phyloP scores from a whole-genome alignment of 2,329 filamentous ascomycete species.

The Trichophyton mentagrophytes region DNA sequence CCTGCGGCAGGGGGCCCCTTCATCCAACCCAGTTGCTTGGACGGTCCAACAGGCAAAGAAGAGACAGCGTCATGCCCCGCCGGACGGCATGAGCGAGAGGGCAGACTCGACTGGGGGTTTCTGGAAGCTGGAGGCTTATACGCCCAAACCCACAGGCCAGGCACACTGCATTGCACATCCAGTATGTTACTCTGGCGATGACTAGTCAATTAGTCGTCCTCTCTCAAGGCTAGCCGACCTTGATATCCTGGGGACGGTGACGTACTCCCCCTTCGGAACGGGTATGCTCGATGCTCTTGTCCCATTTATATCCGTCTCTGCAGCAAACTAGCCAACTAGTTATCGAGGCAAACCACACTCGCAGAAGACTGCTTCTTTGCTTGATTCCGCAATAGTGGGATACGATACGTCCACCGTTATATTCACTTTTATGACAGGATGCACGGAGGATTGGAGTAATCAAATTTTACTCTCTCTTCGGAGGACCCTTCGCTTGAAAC shows the following conservation, averaged over 20 bases:
- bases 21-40: neutral
- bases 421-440: neutral
- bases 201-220: neutral
- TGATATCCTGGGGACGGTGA: conserved; percentile 1
- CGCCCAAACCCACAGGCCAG: neutral
- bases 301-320: conserved; percentile 2
- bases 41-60: neutral
- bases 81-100: neutral
- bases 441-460: neutral
- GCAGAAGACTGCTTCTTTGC: neutral
- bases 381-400: neutral
- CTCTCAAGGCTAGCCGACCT: neutral
- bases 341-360: neutral
- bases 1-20: neutral
- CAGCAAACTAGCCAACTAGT: neutral
- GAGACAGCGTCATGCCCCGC: neutral
- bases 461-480: neutral
- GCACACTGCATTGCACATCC: neutral
- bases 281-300: conserved; percentile 1
- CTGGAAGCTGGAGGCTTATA: neutral
- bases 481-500: neutral
- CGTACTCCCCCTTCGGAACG: neutral
- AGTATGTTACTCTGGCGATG: neutral
- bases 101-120: neutral
- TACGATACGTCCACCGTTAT: neutral